These are phyloP conservation scores for Mucor velutinosus DNA, from an alignment of 371 early-diverging fungal genomes.

Conservation along the genomic window DNA sequence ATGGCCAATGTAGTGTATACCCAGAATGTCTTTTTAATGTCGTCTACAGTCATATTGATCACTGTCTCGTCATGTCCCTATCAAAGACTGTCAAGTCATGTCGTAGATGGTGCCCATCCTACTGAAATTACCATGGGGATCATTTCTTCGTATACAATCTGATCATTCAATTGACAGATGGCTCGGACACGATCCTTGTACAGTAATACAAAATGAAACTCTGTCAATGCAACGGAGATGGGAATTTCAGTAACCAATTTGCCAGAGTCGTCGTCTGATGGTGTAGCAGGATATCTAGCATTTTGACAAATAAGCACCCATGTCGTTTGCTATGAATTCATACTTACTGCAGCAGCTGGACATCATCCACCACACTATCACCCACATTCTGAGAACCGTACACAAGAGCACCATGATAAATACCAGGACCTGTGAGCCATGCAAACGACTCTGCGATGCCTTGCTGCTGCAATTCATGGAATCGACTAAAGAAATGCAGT, in stretches of 20 bases:
- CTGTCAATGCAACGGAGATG: conserved; percentile 76
- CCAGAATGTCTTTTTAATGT: conserved; percentile 86
- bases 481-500: conserved; percentile 69
- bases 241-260: conserved; percentile 61
- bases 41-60: conserved; percentile 73
- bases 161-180: conserved; percentile 75
- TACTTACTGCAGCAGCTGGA: conserved; percentile 71
- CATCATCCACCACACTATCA: conserved; percentile 66
- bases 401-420: conserved; percentile 70
- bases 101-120: neutral
- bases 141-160: conserved; percentile 80
- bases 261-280: conserved; percentile 47
- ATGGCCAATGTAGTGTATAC: conserved; percentile 76
- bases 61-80: conserved; percentile 45
- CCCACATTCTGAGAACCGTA: conserved; percentile 35
- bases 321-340: neutral
- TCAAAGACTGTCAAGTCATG: neutral
- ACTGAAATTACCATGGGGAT: conserved; percentile 48
- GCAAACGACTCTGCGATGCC: conserved; percentile 74
- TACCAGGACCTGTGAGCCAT: conserved; percentile 84
- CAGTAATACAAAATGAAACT: conserved; percentile 86
- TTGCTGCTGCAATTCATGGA: conserved; percentile 65
- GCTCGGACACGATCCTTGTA: conserved; percentile 77
- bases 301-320: neutral
- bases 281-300: conserved; percentile 43